Conservation (phyloP, 768 basidiomycete species). For the Lepiota venenata region DNA sequence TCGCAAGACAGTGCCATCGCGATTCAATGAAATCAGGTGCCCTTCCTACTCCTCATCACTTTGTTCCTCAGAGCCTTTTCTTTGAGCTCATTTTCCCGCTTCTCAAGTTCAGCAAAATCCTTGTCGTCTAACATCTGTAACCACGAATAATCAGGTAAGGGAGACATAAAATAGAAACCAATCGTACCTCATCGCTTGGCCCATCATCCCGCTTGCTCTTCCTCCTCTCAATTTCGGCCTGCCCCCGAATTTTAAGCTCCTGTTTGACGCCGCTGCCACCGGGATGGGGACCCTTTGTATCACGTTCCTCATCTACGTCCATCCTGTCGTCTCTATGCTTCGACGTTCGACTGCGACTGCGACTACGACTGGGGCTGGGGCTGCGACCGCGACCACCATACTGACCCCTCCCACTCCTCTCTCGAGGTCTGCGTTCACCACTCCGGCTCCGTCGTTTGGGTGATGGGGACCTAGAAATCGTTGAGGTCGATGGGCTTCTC, state of each 20-base stretch:
- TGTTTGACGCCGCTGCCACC: slow-evolving; percentile 18
- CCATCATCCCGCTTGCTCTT: slow-evolving; percentile 54
- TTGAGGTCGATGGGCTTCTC: slow-evolving; percentile 19
- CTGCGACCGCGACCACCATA: slow-evolving; percentile 25
- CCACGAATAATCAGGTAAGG: slow-evolving; percentile 8
- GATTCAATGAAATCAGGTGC: slow-evolving; percentile 11
- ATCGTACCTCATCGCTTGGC: slow-evolving; percentile 23
- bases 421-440: slow-evolving; percentile 14
- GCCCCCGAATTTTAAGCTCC: slow-evolving; percentile 77
- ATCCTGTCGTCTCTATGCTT: slow-evolving; percentile 26
- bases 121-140: slow-evolving; percentile 17
- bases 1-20: background rate
- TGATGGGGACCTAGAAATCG: slow-evolving; percentile 26
- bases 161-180: slow-evolving; percentile 11
- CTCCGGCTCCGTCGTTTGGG: slow-evolving; percentile 29
- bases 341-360: slow-evolving; percentile 29
- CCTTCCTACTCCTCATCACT: slow-evolving; percentile 68
- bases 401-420: slow-evolving; percentile 11
- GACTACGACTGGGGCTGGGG: too few species aligned
- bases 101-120: slow-evolving; percentile 49
- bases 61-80: slow-evolving; percentile 82
- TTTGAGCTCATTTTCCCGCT: slow-evolving; percentile 75
- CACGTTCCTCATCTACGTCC: slow-evolving; percentile 30
- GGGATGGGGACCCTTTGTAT: slow-evolving; percentile 1
- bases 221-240: slow-evolving; percentile 51